phyloP scores from a whole-genome alignment of 768 basidiomycete species.

The Fistulinella prunicolor region DNA sequence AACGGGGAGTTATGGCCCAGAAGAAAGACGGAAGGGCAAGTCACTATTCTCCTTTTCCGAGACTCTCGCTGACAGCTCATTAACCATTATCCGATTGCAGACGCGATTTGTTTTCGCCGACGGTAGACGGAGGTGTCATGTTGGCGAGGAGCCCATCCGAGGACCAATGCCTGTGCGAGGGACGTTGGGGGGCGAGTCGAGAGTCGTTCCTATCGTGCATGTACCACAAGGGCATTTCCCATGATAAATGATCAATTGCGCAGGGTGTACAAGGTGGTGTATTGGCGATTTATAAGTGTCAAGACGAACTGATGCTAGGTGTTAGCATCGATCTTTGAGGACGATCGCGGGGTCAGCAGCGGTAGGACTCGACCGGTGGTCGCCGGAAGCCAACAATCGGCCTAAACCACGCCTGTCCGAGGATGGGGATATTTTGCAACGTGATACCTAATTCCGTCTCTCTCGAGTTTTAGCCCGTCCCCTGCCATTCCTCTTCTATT shows the following conservation, averaged over 20 bases:
- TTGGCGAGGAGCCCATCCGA: constrained; percentile 4
- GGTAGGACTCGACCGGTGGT: not conserved
- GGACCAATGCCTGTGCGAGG: constrained; percentile 26
- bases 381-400: not conserved
- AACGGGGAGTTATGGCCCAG: constrained; percentile 17
- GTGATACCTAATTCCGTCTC: constrained; percentile 46
- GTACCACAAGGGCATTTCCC: constrained; percentile 4
- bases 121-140: constrained; percentile 2
- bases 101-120: constrained; percentile 8
- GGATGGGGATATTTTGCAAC: constrained; percentile 47
- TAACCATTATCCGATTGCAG: constrained; percentile 5
- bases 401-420: constrained; percentile 11
- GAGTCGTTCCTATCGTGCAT: constrained; percentile 26
- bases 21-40: constrained; percentile 20
- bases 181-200: constrained; percentile 22
- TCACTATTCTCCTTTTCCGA: not conserved
- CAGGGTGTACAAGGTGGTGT: not conserved
- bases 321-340: too few species aligned
- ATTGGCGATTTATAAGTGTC: not conserved
- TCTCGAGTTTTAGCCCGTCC: constrained; percentile 30
- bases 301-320: too few species aligned
- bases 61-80: not conserved
- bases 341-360: not conserved
- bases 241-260: not conserved
- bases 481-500: constrained; percentile 15